Evolutionary conservation across 2,329 filamentous ascomycete genomes (phyloP).

Genomic region (Colletotrichum magnum): DNA sequence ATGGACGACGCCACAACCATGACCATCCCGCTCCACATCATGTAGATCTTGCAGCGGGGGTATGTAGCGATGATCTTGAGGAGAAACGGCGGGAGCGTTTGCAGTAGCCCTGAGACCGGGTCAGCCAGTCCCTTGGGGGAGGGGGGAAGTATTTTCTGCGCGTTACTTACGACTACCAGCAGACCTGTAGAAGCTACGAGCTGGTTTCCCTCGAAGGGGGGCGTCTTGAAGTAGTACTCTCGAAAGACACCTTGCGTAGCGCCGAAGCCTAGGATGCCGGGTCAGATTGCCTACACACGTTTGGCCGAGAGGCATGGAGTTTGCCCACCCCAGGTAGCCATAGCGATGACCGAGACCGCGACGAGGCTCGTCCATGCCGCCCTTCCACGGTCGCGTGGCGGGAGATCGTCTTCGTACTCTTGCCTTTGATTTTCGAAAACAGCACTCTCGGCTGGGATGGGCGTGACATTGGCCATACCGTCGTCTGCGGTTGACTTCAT

Average conservation of each 20-base stretch:
- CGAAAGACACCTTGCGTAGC: slow-evolving; percentile 28
- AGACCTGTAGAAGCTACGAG: slow-evolving; percentile 23
- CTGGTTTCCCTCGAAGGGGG: slow-evolving; percentile 21
- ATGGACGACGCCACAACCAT: slow-evolving; percentile 16
- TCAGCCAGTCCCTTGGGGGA: background rate
- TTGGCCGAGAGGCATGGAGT: background rate
- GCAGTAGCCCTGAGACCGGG: background rate
- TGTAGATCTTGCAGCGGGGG: background rate
- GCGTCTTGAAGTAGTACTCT: slow-evolving; percentile 26
- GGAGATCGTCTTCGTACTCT: background rate
- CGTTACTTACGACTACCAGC: slow-evolving; percentile 1
- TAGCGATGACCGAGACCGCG: slow-evolving; percentile 20
- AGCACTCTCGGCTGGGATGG: too few species aligned
- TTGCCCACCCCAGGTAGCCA: slow-evolving; percentile 25
- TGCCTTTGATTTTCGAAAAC: too few species aligned
- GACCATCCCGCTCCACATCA: slow-evolving; percentile 28
- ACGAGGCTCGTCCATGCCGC: slow-evolving; percentile 16
- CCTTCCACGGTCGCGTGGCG: slow-evolving; percentile 7
- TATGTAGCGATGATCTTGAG: slow-evolving; percentile 10
- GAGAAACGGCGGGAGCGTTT: slow-evolving; percentile 18
- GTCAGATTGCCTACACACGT: background rate
- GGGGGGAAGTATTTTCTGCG: background rate
- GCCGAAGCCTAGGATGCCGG: slow-evolving; percentile 8
- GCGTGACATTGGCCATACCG: too few species aligned
- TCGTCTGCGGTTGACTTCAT: too few species aligned